Evolutionary conservation across 2,329 filamentous ascomycete genomes (phyloP), one percentile per base, ranked within the genome.

Genomic region (Pseudogymnoascus sp.): DNA sequence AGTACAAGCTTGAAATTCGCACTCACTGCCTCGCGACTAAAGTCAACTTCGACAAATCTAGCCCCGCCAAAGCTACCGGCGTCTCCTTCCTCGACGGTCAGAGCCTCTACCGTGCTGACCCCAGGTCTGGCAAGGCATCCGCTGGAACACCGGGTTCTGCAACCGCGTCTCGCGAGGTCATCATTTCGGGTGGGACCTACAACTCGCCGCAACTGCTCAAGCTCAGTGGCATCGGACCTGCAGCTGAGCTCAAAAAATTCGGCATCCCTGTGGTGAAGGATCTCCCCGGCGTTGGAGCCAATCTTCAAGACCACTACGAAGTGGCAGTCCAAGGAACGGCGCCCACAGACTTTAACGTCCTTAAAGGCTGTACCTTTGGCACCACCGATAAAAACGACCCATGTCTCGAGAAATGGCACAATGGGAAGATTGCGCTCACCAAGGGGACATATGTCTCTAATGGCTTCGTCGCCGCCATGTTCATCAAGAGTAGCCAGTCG

Each of bases 241-340:
- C 67, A 14, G 71, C 66, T 2, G 77, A 80, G 69, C 74, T 81
- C 2, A 34, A 71, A 25, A 71, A 71, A 51, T 70, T 81, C 68
- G 72, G 76, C 36, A 86, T 88, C 65, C 73, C 77, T 1, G 75
- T 86, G 2, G 68, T 87, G 34, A 83, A 66, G 2, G 79, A 89
- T 69, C 77, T 86, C 1, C 85, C 85, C 0, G 85, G 89, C 10
- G 85, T 90, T n/a, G 87, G 86, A 43, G 79, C 77, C 51, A 87
- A 88, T 72, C 75, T 87, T 1, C 79, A 83, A 70, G 83, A 87
- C 71, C 80, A 81, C 66, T 81, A 82, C 71, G 81, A 81, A 70
- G 77, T 81, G 57, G 73, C 74, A 21, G 74, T 81, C 21, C 71
- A 79, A 37, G 80, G 77, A 25, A 75, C 79, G n/a, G 65, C 71